phyloP scores from a whole-genome alignment of 2,329 filamentous ascomycete species.

The Ophiostoma himal-ulmi region DNA sequence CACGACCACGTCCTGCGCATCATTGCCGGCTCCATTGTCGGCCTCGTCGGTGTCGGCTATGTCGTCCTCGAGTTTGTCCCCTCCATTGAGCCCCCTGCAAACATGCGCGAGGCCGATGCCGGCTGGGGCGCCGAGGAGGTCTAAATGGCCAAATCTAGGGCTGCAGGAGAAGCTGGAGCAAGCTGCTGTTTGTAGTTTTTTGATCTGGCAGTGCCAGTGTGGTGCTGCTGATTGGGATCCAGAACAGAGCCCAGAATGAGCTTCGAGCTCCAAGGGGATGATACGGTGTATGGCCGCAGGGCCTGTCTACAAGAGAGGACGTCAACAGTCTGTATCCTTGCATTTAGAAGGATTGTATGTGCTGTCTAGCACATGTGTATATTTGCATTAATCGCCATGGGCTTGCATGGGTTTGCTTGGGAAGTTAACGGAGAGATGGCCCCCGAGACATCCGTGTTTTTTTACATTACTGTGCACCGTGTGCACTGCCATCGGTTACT shows the following conservation, averaged over 20 bases:
- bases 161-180: neutral
- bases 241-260: neutral
- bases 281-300: neutral
- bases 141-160: constrained; percentile 35
- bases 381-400: neutral
- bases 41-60: constrained; percentile 73
- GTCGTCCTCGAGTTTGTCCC: constrained; percentile 68
- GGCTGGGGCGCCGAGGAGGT: constrained; percentile 75
- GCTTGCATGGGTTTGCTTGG: neutral
- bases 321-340: neutral
- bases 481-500: neutral
- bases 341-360: neutral
- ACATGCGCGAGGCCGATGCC: constrained; percentile 72
- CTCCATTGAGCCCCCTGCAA: constrained; percentile 71
- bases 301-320: neutral
- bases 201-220: neutral
- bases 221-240: neutral
- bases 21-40: constrained; percentile 73
- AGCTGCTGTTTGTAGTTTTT: neutral
- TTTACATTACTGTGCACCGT: neutral
- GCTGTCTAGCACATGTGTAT: neutral
- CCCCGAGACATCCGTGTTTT: neutral
- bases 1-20: constrained; percentile 60
- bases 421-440: neutral
- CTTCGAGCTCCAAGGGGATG: neutral